Evolutionary conservation across 169 alveolate genomes (phyloP).

Genomic region (Toxoplasma gondii): DNA sequence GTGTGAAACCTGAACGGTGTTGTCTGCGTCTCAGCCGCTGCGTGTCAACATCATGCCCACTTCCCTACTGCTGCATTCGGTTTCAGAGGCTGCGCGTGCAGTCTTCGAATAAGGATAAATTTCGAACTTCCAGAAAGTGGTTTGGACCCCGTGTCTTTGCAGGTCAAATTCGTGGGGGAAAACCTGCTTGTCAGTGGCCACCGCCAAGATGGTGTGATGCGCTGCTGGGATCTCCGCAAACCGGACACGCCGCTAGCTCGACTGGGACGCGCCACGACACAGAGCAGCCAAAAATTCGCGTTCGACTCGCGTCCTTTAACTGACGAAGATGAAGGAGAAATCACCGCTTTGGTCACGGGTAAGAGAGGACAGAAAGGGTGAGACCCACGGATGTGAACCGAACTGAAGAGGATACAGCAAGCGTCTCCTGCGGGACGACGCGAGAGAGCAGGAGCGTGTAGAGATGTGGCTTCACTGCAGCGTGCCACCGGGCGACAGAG

Average conservation of each 20-base stretch:
- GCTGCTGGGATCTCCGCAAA: slow-evolving; percentile 64
- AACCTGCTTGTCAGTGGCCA: slow-evolving; percentile 58
- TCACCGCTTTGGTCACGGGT: background rate
- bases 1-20: too few species aligned
- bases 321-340: background rate
- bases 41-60: too few species aligned
- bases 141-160: background rate
- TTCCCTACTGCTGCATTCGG: too few species aligned
- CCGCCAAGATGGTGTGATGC: slow-evolving; percentile 51
- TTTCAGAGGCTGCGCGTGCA: too few species aligned
- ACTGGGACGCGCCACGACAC: slow-evolving; percentile 1
- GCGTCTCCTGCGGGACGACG: background rate
- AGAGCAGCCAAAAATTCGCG: background rate
- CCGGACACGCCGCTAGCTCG: slow-evolving; percentile 44
- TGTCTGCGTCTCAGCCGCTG: too few species aligned
- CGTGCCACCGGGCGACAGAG: too few species aligned
- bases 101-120: too few species aligned
- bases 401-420: background rate
- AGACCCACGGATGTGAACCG: background rate
- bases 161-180: slow-evolving; percentile 53
- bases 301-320: background rate
- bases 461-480: background rate
- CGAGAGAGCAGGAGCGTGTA: background rate
- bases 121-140: too few species aligned
- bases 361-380: background rate